phyloP scores from a whole-genome alignment of 2,329 filamentous ascomycete genomes.

The Fusarium albosuccineum region DNA sequence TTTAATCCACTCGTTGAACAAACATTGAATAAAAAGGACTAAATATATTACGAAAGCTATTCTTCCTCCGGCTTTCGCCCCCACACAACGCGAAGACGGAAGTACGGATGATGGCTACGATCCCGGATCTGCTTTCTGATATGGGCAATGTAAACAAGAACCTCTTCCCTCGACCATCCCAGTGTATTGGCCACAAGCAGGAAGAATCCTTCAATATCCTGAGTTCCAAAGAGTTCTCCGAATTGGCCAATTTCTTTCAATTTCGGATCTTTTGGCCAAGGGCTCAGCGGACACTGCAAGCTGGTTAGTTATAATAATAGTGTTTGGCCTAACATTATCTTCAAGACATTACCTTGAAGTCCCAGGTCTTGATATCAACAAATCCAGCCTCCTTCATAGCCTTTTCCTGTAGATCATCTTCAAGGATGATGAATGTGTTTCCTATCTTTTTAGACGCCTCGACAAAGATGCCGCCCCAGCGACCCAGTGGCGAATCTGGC shows the following conservation, averaged over 20 bases:
- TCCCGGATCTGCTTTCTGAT: not conserved
- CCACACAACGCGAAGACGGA: not conserved
- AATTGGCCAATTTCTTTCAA: not conserved
- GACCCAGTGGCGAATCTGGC: not conserved
- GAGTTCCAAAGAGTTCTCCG: not conserved
- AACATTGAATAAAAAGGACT: too few species aligned
- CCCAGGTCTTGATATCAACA: conserved; percentile 2
- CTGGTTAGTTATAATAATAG: not conserved
- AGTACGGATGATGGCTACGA: not conserved
- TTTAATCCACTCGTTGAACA: too few species aligned
- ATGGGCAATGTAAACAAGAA: not conserved
- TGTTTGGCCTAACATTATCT: not conserved
- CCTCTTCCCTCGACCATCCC: not conserved
- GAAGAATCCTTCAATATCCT: not conserved
- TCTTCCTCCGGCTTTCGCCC: not conserved
- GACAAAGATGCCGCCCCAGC: not conserved
- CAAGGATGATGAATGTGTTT: not conserved
- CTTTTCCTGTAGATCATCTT: not conserved
- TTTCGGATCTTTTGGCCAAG: not conserved
- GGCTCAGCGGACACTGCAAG: not conserved
- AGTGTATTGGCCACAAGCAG: not conserved
- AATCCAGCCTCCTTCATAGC: conserved; percentile 13
- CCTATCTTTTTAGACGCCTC: conserved; percentile 5
- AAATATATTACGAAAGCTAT: too few species aligned
- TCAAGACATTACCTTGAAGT: not conserved